Base-by-base conservation (phyloP, 208 protist species). In the Leishmania martiniquensis region DNA sequence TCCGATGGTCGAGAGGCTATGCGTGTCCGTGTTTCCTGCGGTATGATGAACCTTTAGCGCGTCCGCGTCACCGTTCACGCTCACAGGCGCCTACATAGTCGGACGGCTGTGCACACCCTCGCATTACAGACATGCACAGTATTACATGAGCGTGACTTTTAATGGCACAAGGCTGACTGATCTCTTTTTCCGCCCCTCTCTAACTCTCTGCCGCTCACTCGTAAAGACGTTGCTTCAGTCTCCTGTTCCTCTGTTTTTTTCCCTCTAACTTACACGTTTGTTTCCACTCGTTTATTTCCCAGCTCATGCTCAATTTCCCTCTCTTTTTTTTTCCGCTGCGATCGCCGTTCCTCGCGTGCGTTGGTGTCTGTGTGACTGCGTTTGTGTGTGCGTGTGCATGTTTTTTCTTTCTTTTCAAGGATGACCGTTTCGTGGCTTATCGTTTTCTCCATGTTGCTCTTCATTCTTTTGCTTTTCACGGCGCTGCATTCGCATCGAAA, bases 171-270 rank as follows among this genome's bases (percentile, higher is more conserved):
- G 63, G 22, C 32, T 49, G 63, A 68, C 63, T 45, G 63, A 68
- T 68, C n/a, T 68, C 63, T 39, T 68, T 68, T 68, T 17, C 7
- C 20, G 44, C 42, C 62, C 6, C 44, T 32, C 13, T 37, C 25
- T 42, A 20, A 2, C 67, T 52, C 47, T n/a, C 37, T 25, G 44
- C 39, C 29, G 1, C 12, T 34, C 44, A 25, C 44, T 32, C 47
- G 47, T 45, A 72, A 72, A 45, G 45, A 55, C 34, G 71, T 80
- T 52, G 42, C 47, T 51, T 72, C 45, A 32, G 67, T 72, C 67
- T 55, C 45, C 55, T 72, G 67, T 55, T 65, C 49, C 32, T 65
- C 52, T 75, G 51, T 47, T 75, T 42, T 20, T n/a, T n/a, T 63
- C 7, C 69, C 34, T 44, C 29, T 32, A 25, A 37, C 37, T 75